Evolutionary conservation across 441 rosid genomes (phyloP), one percentile per base, ranked within the genome.

Genomic region (Bruguiera hainesii): DNA sequence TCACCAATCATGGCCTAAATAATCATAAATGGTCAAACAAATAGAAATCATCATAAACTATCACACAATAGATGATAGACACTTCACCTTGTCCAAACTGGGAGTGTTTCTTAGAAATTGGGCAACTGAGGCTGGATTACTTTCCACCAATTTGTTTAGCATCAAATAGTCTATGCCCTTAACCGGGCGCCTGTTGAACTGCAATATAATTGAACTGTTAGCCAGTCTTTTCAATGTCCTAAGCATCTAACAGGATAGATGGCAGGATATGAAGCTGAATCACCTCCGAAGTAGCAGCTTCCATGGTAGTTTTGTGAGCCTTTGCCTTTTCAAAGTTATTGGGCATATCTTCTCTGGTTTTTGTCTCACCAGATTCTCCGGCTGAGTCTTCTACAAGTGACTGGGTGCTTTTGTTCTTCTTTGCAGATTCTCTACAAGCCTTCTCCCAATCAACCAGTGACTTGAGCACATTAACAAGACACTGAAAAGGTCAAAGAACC

Each of bases 391-490:
- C 87, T 72, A 79, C 90, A 39, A 71, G 74, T 64, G 83, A 80
- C 69, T 68, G 75, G 70, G 65, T 68, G 64, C 71, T 80, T 74
- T 73, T 84, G 61, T 71, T 80, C 72, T 76, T 82, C 67, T 74
- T 79, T 64, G 65, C 75, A 59, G 79, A 80, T 58, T 86, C 87
- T 80, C 83, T 86, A 63, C 81, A 82, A 64, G 81, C 70, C 81
- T 83, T 91, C 88, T 91, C 98, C 99, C 99, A 93, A 65, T 93
- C 98, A 80, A 96, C 97, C 76, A 93, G 82, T 67, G 97, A 96
- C 76, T 93, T 93, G 57, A 96, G 87, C 71, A 93, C 90, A 68
- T 79, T 91, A 66, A 96, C 97, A 57, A 96, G 90, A 83, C 98
- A 93, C 99, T 96, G 84, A 18, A 79, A 57, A 73, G 63, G 76